A percentile compares a stretch with the other conserved stretches of the same genome.
Evolutionary conservation across 1,284 basidiomycete species (phyloP).

Genomic region (Violaceomyces palustris): DNA sequence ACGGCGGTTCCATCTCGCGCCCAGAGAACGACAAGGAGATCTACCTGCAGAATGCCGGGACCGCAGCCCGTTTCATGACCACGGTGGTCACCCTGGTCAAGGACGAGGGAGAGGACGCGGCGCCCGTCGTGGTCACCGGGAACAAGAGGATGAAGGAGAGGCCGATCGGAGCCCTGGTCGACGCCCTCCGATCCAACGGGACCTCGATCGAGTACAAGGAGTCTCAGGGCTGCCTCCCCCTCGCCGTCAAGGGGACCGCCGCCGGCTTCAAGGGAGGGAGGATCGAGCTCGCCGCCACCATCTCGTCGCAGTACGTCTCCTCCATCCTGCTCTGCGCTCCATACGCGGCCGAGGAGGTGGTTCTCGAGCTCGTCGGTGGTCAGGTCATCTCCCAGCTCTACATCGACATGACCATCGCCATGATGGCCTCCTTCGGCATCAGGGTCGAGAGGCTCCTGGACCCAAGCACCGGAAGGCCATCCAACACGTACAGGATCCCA

Average conservation of each 20-base stretch:
- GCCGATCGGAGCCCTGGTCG: slow-evolving; percentile 87
- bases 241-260: slow-evolving; percentile 64
- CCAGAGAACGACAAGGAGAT: slow-evolving; percentile 66
- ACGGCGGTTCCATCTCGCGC: slow-evolving; percentile 65
- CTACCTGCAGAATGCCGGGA: slow-evolving; percentile 95
- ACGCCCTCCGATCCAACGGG: slow-evolving; percentile 79
- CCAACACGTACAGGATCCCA: slow-evolving; percentile 78
- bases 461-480: slow-evolving; percentile 60
- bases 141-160: slow-evolving; percentile 99
- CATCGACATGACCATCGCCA: slow-evolving; percentile 98
- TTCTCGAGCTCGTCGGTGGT: slow-evolving; percentile 83
- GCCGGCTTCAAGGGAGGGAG: slow-evolving; percentile 72
- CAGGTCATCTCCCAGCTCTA: slow-evolving; percentile 97
- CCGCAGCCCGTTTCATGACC: slow-evolving; percentile 94
- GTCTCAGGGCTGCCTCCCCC: slow-evolving; percentile 77
- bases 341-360: slow-evolving; percentile 75
- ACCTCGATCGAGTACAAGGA: slow-evolving; percentile 74
- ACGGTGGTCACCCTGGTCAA: slow-evolving; percentile 76
- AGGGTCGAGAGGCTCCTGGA: slow-evolving; percentile 69
- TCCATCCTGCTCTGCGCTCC: slow-evolving; percentile 93
- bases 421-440: slow-evolving; percentile 94
- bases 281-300: slow-evolving; percentile 84
- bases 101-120: slow-evolving; percentile 14
- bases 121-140: slow-evolving; percentile 69
- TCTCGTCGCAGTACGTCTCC: slow-evolving; percentile 97